These are phyloP conservation scores for Trichophyton schoenleinii DNA, from an alignment of 2,329 filamentous ascomycete species.

Conservation along the genomic window DNA sequence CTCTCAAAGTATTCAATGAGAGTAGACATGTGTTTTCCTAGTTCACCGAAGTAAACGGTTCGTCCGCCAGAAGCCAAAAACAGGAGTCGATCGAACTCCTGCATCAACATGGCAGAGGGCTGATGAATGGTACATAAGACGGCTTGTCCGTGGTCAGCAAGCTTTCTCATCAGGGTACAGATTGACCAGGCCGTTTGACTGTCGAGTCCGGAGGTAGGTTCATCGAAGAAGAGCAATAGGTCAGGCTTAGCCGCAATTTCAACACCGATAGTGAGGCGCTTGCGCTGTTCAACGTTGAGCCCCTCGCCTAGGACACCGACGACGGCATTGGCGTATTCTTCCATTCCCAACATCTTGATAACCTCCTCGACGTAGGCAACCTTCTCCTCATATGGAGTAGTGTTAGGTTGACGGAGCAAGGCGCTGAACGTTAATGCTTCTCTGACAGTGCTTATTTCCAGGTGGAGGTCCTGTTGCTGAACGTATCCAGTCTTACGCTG, in stretches of 20 bases:
- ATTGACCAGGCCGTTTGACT: constrained; percentile 91
- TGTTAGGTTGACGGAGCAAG: constrained; percentile 66
- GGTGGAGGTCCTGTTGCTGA: constrained; percentile 72
- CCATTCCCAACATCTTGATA: constrained; percentile 84
- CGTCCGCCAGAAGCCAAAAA: constrained; percentile 54
- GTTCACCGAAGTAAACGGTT: constrained; percentile 58
- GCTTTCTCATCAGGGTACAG: constrained; percentile 71
- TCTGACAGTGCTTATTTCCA: constrained; percentile 72
- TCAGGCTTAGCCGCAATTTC: constrained; percentile 87
- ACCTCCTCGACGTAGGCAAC: constrained; percentile 80
- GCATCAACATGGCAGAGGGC: constrained; percentile 89
- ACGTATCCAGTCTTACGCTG: constrained; percentile 77
- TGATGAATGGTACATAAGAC: constrained; percentile 95
- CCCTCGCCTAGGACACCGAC: constrained; percentile 79
- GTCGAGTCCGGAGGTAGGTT: constrained; percentile 88
- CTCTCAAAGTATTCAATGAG: constrained; percentile 52
- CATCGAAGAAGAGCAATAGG: constrained; percentile 81
- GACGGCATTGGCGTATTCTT: constrained; percentile 76
- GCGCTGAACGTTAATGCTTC: constrained; percentile 82
- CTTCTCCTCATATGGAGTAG: constrained; percentile 62
- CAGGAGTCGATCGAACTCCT: constrained; percentile 59
- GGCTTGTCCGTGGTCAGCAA: constrained; percentile 78
- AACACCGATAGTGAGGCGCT: constrained; percentile 82
- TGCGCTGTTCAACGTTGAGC: constrained; percentile 51
- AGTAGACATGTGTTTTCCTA: constrained; percentile 47